Evolutionary conservation across 2,329 filamentous ascomycete species (phyloP), one percentile per base, ranked within the genome.

Genomic region (Annulohypoxylon truncatum): DNA sequence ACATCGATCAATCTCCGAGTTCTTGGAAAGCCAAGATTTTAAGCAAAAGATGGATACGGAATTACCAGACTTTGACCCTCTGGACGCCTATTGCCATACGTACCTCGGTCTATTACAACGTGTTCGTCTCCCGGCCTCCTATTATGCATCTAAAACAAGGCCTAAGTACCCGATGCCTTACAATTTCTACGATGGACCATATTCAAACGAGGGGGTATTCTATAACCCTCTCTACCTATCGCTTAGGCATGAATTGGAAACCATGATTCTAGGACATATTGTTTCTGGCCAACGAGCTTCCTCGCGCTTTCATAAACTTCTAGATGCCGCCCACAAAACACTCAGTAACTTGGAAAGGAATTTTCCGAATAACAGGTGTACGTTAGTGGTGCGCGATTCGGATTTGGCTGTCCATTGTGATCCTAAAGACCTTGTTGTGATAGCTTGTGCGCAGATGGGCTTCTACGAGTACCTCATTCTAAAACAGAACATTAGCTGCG

Each of bases 1-100:
- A 66, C 62, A 66, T 53, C 62, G 62, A 38, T 66, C 62, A 28
- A 55, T 66, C n/a, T 33, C 24, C 2, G 62, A 66, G 24, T 61
- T 61, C 28, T 28, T 66, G 9, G 52, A 61, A 42, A 61, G 62
- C 42, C 52, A 31, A 31, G 20, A 61, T 35, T 61, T 66, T 13
- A 29, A 35, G n/a, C 26, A 42, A 22, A 53, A 33, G 13, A 31
- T 40, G 29, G 15, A 55, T 15, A 15, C 31, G 4, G 46, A 57
- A 26, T 31, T 53, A 1, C 12, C 50, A 12, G 26, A 8, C 13
- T 61, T 66, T 28, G 57, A 66, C 10, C n/a, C 46, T 15, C 57
- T 57, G n/a, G 62, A 66, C n/a, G 62, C 62, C 10, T 66, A 61
- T 3, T 61, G 57, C 8, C 56, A 66, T 15, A 66, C 52, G 5